Evolutionary conservation across 129 eudicot species (phyloP).

Genomic region (Artemisia tridentata): DNA sequence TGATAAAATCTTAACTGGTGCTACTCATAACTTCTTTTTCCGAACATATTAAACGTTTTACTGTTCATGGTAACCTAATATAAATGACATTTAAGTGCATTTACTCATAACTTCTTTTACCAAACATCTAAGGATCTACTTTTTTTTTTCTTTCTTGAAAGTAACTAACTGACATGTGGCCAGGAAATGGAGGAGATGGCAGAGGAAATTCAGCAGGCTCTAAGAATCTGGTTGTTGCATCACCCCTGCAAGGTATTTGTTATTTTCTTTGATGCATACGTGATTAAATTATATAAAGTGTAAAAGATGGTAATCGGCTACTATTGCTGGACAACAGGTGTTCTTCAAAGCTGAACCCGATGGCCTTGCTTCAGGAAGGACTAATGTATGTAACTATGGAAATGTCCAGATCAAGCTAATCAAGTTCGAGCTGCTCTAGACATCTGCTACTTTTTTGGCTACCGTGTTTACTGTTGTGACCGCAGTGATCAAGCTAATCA

Average conservation of each 20-base stretch:
- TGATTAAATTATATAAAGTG: background rate
- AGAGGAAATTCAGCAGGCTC: conserved; percentile 89
- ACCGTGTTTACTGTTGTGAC: too few relatives aligned
- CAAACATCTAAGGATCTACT: background rate
- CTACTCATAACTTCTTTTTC: background rate
- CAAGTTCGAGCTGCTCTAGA: too few relatives aligned
- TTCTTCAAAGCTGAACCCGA: too few relatives aligned
- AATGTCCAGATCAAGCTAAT: too few relatives aligned
- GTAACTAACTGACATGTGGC: conserved; percentile 8
- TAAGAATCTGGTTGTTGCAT: conserved; percentile 84
- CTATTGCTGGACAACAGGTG: too few relatives aligned
- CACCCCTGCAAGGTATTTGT: conserved; percentile 85
- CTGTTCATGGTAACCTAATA: background rate
- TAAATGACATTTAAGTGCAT: background rate
- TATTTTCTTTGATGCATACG: background rate
- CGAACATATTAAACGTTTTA: background rate
- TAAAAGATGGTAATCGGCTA: too few relatives aligned
- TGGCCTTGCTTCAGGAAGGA: too few relatives aligned
- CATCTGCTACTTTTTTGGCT: too few relatives aligned
- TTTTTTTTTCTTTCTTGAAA: background rate
- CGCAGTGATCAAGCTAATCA: too few relatives aligned
- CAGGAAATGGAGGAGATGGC: conserved; percentile 77
- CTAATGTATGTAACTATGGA: too few relatives aligned
- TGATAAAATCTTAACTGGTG: background rate
- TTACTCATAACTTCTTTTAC: background rate